Evolutionary conservation across 805 yeast species (phyloP), one percentile per base, ranked within the genome.

Genomic region (Yarrowia sp.): DNA sequence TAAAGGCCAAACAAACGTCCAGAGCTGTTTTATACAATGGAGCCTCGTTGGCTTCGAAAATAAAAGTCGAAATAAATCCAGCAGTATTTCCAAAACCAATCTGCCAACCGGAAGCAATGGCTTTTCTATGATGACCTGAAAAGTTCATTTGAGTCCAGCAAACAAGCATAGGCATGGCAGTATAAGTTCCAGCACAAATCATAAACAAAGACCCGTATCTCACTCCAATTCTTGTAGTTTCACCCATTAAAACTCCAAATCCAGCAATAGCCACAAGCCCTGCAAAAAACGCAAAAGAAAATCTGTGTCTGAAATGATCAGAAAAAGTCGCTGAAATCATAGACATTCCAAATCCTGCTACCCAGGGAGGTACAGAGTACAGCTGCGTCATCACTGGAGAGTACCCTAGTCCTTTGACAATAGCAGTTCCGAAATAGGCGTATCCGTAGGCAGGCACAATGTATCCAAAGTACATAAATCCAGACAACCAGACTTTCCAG

Each of bases 301-400:
- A 77, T 9, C 81, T 69, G 65, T 76, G 76, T 66, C 81, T 78
- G 15, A 77, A 64, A 55, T 71, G 74, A 73, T 90, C 96, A 0
- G 95, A 87, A 65, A 80, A 67, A 66, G 79, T 77, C 0, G 96
- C 93, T 17, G 82, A 67, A 3, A 83, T 70, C 76, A 87, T 85
- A 48, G 86, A 82, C 38, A 83, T 77, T 8, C 87, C 91, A 72
- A 90, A 88, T 0, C 96, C 89, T 38, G 81, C 77, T 44, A 89
- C 79, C 92, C 96, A 90, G 17, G 96, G 96, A 69, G 90, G 91
- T 58, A 91, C 89, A 0, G 96, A 88, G 76, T 86, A 87, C 65
- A 87, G 83, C 75, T 90, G 91, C 11, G 96, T 93, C 65, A 82
- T 79, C 70, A 85, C 87, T 2, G 90, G 86, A 2, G 90, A 81